Conservation (phyloP, 2,329 filamentous ascomycete genomes). For the Colletotrichum graminicola region DNA sequence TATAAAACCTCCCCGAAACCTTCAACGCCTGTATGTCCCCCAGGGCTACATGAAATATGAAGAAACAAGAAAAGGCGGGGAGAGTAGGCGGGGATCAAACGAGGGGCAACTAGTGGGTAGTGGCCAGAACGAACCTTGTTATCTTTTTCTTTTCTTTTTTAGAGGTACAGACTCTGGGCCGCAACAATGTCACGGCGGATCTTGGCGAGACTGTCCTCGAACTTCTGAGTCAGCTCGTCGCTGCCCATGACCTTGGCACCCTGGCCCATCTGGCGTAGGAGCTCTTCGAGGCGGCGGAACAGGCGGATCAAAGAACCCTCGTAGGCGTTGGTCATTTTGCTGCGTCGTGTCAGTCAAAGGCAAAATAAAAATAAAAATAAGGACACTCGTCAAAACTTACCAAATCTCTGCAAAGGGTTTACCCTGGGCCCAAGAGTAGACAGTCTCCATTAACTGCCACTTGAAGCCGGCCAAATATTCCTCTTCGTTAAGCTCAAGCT, state of each 20-base stretch:
- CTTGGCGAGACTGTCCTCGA: conserved; percentile 86
- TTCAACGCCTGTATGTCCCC: conserved; percentile 30
- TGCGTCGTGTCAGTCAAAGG: conserved; percentile 52
- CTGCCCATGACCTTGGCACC: conserved; percentile 98
- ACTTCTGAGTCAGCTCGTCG: conserved; percentile 92
- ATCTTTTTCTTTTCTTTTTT: conserved; percentile 49
- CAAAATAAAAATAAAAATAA: neutral
- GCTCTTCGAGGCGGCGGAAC: conserved; percentile 94
- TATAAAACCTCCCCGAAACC: conserved; percentile 29
- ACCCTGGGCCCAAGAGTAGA: conserved; percentile 91
- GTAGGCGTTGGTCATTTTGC: conserved; percentile 99
- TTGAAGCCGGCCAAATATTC: conserved; percentile 93
- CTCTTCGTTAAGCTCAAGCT: conserved; percentile 93
- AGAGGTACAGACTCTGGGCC: conserved; percentile 92
- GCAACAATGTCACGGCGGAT: conserved; percentile 95
- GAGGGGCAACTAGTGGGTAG: conserved; percentile 2
- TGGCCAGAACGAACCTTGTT: conserved; percentile 21
- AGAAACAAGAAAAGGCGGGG: conserved; percentile 10
- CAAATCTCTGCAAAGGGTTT: conserved; percentile 94
- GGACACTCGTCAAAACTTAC: conserved; percentile 67
- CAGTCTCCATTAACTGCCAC: conserved; percentile 96
- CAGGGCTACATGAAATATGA: conserved; percentile 30
- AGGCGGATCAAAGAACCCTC: conserved; percentile 96
- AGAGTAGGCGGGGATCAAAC: neutral
- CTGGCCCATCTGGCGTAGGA: conserved; percentile 94